Evolutionary conservation across 345 rosid genomes (phyloP), one percentile per base, ranked within the genome.

Genomic region (Eucalyptus fibrosa): DNA sequence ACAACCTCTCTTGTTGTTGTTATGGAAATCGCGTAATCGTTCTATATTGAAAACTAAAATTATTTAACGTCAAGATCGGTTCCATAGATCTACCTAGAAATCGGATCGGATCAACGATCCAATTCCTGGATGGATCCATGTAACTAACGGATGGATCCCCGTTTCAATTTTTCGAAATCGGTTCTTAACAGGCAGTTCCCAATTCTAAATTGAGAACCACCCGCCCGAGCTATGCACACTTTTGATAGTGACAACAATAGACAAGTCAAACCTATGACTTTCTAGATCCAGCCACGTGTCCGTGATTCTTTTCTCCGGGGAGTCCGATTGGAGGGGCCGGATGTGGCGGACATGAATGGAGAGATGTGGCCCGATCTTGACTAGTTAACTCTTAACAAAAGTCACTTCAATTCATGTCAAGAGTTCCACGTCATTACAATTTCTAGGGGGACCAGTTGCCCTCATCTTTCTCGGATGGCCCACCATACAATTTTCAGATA

Each of bases 101-200:
- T 50, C 18, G 7, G 7, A 50, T 0, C 1, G 7, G 6, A 50
- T 3, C 7, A 5, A 0, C 0, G 3, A 2, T 50, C 17, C 6
- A 0, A 7, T 5, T 49, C 0, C 1, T 0, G 16, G 0, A 0
- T 49, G 1, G 0, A 49, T 49, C 1, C 7, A 50, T 50, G 0
- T 0, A 50, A 50, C 17, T 50, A 50, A 50, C 7, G 7, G 0
- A 7, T 50, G 18, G 0, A 50, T 15, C 3, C 17, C 3, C 0
- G 0, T 50, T 50, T 50, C 0, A 50, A 50, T 50, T 16, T 50
- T 15, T 50, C 2, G 7, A 0, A 50, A 50, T 1, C 7, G 12
- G 0, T 45, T 10, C 5, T 47, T 47, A 47, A 0, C 17, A 5
- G 0, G 17, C 1, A 14, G 7, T 14, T 50, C 1, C 6, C 17